Evolutionary conservation across 148 eudicot genomes (phyloP), one percentile per base, ranked within the genome.

Genomic region (Rhododendron mucronatum): DNA sequence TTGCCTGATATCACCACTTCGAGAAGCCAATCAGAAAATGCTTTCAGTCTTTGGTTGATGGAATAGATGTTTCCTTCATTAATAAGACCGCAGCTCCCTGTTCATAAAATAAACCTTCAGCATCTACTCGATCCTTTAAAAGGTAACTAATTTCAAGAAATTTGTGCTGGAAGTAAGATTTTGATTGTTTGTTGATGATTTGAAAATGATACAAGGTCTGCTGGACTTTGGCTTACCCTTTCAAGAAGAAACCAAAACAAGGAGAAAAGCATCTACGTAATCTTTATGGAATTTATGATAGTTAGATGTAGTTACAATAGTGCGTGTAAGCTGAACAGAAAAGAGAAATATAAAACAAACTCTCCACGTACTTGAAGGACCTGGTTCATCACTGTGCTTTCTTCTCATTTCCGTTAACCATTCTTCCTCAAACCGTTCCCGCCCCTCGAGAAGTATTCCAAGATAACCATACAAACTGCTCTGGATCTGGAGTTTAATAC

Each of bases 21-120:
- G 55, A 95, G 90, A 84, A 96, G 92, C 96, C 98, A 94, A 71
- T 92, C 93, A 21, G 98, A 93, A 87, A 94, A 93, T 9, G 44
- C n/a, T 91, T 91, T 90, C 84, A 97, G 89, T 84, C 85, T 95
- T 26, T 85, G 88, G 81, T 91, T 89, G 81, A 95, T 85, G 44
- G 91, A 90, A 84, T 91, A 95, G 47, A 89, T 86, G 47, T 84
- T 92, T 71, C 47, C 71, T 75, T 81, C 88, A 69, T 86, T 53
- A 45, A 84, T 85, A 53, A 87, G 86, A 45, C 53, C 82, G 35
- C 76, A 18, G 41, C 55, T 35, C 84, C 86, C 95, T 92, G 92
- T 71, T 50, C n/a, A 81, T 53, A 74, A 75, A 33, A 20, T 26
- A 33, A 75, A 13, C 81, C 12, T 37, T 84, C 50, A 84, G 81